Evolutionary conservation across 495 filamentous ascomycete genomes (phyloP).

Genomic region (Glutinoglossum americanum): DNA sequence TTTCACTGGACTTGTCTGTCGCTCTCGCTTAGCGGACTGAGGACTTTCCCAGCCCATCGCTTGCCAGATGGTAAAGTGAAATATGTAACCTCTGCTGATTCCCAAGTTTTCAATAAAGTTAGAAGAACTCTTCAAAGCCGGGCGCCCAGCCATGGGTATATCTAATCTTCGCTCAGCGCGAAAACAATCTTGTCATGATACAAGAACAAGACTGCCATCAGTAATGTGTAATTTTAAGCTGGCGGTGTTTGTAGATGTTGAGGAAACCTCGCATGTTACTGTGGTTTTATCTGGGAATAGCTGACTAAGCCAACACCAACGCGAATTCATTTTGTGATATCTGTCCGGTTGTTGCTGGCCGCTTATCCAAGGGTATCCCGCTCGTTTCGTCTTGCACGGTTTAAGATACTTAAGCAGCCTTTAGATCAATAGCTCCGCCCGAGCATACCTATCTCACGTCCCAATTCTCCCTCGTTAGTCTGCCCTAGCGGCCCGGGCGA

Average conservation of each 20-base stretch:
- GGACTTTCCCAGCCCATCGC: too few species aligned
- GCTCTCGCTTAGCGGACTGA: too few species aligned
- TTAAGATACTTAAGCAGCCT: not conserved
- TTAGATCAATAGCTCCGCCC: not conserved
- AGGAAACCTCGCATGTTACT: constrained; percentile 11
- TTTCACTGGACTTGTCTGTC: not conserved
- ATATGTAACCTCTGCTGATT: constrained; percentile 74
- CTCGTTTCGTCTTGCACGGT: not conserved
- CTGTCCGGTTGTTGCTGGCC: constrained; percentile 7
- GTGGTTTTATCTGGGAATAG: constrained; percentile 13
- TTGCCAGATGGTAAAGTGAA: not conserved
- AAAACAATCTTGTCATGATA: constrained; percentile 36
- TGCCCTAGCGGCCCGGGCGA: not conserved
- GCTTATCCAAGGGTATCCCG: not conserved
- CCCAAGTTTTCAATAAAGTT: constrained; percentile 43
- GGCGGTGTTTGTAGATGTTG: constrained; percentile 25
- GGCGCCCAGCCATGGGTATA: constrained; percentile 60
- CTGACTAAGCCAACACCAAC: not conserved
- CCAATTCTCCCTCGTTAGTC: not conserved
- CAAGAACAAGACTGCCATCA: constrained; percentile 31
- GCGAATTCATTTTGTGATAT: constrained; percentile 3
- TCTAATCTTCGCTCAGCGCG: constrained; percentile 46
- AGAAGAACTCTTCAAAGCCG: constrained; percentile 46
- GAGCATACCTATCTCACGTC: not conserved
- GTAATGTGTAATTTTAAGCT: constrained; percentile 35